These are phyloP conservation scores for Alternaria hordeiaustralica DNA, from an alignment of 2,329 filamentous ascomycete genomes.

Conservation along the genomic window DNA sequence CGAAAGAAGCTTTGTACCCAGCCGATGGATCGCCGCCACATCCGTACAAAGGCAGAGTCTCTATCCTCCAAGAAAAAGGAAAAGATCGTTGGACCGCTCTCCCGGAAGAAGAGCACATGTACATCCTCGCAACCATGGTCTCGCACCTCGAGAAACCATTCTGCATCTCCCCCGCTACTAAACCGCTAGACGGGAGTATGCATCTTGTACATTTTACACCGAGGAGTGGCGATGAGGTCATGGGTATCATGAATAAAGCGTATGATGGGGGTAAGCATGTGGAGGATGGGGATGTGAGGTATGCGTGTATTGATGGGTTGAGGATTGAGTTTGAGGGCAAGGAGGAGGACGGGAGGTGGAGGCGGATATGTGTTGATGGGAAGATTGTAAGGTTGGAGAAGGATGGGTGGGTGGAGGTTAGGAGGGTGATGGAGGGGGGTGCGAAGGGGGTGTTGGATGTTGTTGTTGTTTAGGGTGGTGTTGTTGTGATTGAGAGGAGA, in stretches of 20 bases:
- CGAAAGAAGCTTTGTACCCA: conserved; percentile 73
- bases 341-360: conserved; percentile 76
- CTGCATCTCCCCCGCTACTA: conserved; percentile 76
- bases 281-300: conserved; percentile 64
- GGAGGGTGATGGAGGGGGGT: conserved; percentile 55
- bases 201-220: conserved; percentile 77
- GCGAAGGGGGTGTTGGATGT: conserved; percentile 50
- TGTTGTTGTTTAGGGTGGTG: conserved; percentile 10
- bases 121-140: conserved; percentile 77
- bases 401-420: conserved; percentile 74
- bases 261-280: conserved; percentile 66
- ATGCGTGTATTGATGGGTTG: conserved; percentile 73
- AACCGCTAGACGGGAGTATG: conserved; percentile 73
- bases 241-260: conserved; percentile 75
- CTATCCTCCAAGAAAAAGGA: conserved; percentile 46
- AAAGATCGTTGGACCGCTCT: conserved; percentile 41
- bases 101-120: conserved; percentile 66
- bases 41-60: conserved; percentile 62
- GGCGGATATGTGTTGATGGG: conserved; percentile 90
- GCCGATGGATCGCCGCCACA: conserved; percentile 61
- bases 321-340: conserved; percentile 64
- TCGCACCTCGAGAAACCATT: conserved; percentile 84
- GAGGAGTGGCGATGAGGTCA: conserved; percentile 68
- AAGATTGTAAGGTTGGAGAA: conserved; percentile 77
- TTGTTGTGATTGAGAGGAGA: neutral